phyloP scores from a whole-genome alignment of 768 basidiomycete genomes.

The Imleria badia region DNA sequence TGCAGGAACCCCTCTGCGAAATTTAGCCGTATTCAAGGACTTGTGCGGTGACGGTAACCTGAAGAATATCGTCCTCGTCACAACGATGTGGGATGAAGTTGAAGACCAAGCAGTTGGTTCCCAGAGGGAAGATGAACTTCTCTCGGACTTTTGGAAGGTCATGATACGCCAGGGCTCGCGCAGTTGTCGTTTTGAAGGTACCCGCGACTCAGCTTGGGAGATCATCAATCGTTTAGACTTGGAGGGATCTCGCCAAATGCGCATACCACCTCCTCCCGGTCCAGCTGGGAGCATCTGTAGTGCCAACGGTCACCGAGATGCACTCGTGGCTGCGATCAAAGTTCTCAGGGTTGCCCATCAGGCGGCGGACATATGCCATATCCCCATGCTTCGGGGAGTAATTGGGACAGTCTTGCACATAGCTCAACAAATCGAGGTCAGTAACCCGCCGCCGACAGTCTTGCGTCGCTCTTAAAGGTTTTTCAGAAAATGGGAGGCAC shows the following conservation, averaged over 20 bases:
- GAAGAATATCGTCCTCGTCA: constrained; percentile 19
- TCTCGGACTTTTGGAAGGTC: constrained; percentile 9
- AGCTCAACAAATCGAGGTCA: constrained; percentile 11
- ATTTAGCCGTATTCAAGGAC: constrained; percentile 6
- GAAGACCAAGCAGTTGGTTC: background rate
- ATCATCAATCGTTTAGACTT: constrained; percentile 9
- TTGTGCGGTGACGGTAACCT: constrained; percentile 10
- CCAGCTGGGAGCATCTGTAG: constrained; percentile 6
- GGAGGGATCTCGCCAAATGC: background rate
- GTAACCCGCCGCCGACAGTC: background rate
- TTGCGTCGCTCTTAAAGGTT: background rate
- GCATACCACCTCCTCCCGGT: background rate
- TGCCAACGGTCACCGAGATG: background rate
- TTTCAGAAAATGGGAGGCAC: constrained; percentile 11
- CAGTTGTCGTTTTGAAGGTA: constrained; percentile 9
- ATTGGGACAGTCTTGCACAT: constrained; percentile 9
- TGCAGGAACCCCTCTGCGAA: constrained; percentile 10
- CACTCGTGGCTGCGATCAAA: background rate
- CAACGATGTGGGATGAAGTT: constrained; percentile 21
- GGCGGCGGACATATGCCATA: constrained; percentile 1
- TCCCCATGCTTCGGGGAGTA: constrained; percentile 4
- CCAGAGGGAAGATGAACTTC: constrained; percentile 13
- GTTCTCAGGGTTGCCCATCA: constrained; percentile 8
- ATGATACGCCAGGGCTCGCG: constrained; percentile 15
- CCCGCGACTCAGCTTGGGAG: constrained; percentile 12